These are phyloP conservation scores for Penicillium paneum DNA, from an alignment of 2,329 filamentous ascomycete genomes.

Conservation along the genomic window DNA sequence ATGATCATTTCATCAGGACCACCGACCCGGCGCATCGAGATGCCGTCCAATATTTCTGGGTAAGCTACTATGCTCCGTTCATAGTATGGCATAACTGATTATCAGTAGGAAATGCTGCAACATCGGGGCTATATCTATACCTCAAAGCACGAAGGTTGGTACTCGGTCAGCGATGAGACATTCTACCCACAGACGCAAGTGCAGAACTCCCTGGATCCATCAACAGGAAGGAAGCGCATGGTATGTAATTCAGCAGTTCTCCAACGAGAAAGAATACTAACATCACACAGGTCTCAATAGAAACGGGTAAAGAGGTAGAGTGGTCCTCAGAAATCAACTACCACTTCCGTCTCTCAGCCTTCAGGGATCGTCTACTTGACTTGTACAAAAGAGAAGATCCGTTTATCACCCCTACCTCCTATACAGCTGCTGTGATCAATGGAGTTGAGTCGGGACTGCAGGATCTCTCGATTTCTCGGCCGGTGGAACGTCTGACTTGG, in stretches of 20 bases:
- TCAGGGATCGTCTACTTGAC: slow-evolving; percentile 71
- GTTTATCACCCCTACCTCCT: slow-evolving; percentile 69
- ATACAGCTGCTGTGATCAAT: slow-evolving; percentile 74
- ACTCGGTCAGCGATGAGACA: slow-evolving; percentile 92
- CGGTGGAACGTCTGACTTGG: slow-evolving; percentile 74
- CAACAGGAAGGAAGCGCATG: slow-evolving; percentile 79
- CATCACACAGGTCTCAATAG: slow-evolving; percentile 58
- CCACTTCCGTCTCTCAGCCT: slow-evolving; percentile 84
- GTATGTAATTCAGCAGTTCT: slow-evolving; percentile 36
- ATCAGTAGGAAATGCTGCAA: slow-evolving; percentile 60
- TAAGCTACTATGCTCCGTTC: slow-evolving; percentile 26
- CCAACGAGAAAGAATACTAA: slow-evolving; percentile 9
- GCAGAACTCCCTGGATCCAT: slow-evolving; percentile 69
- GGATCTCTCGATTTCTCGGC: slow-evolving; percentile 86
- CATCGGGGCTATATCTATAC: slow-evolving; percentile 77
- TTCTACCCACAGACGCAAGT: slow-evolving; percentile 82
- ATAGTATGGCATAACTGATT: slow-evolving; percentile 8
- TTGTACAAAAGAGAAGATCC: slow-evolving; percentile 75
- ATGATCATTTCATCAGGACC: slow-evolving; percentile 89
- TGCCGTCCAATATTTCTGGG: slow-evolving; percentile 88
- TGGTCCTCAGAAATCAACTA: slow-evolving; percentile 94
- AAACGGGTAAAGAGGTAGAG: slow-evolving; percentile 90
- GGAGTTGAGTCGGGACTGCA: slow-evolving; percentile 75
- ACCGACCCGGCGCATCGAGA: slow-evolving; percentile 78
- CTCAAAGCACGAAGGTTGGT: slow-evolving; percentile 89